A percentile compares a stretch with the other conserved stretches of the same genome.
Conservation (phyloP, 306 rosid genomes). For the Cicer chorassanicum region DNA sequence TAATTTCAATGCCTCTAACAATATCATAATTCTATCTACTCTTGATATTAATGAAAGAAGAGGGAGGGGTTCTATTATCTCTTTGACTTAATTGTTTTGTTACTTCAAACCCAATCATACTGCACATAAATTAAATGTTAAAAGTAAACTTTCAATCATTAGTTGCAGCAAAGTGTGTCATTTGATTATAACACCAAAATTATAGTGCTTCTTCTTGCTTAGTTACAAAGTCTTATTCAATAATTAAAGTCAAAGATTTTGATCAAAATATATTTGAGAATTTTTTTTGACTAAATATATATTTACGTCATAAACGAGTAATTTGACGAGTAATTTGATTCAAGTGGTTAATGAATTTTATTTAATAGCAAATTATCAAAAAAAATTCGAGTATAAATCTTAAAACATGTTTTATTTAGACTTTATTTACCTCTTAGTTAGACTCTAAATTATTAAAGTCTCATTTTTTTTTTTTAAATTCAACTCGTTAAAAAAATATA, state of each 20-base stretch:
- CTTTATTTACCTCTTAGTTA: fast-evolving
- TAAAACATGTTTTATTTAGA: too few relatives aligned
- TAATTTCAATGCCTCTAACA: neutral
- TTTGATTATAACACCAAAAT: slow-evolving; percentile 39
- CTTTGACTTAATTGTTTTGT: slow-evolving; percentile 12
- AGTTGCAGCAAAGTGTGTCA: slow-evolving; percentile 18
- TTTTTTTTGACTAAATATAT: slow-evolving; percentile 38
- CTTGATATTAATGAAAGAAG: slow-evolving; percentile 2
- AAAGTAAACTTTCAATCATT: slow-evolving; percentile 37
- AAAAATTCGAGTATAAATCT: too few relatives aligned
- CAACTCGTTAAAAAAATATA: too few relatives aligned
- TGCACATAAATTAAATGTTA: slow-evolving; percentile 19
- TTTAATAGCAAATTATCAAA: fast-evolving
- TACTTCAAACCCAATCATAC: slow-evolving; percentile 8
- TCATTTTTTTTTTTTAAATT: fast-evolving
- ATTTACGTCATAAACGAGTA: fast-evolving
- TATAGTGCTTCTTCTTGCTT: slow-evolving; percentile 41
- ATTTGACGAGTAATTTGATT: too few relatives aligned
- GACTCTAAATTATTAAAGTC: too few relatives aligned
- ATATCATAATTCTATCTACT: neutral
- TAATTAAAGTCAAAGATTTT: slow-evolving; percentile 39
- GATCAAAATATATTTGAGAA: slow-evolving; percentile 20
- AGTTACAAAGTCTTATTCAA: slow-evolving; percentile 34
- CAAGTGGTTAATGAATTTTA: too few relatives aligned
- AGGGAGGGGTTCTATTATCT: neutral